Evolutionary conservation across 225 moss, liverwort and hornwort genomes (phyloP), one percentile per base, ranked within the genome.

Genomic region (Takakia lepidozioides): DNA sequence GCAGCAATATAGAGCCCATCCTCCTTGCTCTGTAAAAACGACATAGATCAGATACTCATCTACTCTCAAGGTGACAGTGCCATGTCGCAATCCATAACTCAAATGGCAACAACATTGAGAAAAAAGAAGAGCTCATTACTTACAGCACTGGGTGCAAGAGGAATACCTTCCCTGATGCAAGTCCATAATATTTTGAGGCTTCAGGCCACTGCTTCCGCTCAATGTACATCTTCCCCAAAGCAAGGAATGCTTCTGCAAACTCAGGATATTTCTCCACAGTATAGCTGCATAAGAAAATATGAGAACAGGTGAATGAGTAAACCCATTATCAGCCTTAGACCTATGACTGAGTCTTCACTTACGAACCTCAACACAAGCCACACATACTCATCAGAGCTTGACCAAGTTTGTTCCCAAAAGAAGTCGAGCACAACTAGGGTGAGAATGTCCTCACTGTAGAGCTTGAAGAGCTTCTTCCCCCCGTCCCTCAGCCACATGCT

Each of bases 391-490:
- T n/a, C n/a, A n/a, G n/a, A n/a, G n/a, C n/a, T n/a, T n/a, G n/a
- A n/a, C n/a, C n/a, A n/a, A n/a, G n/a, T n/a, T n/a, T n/a, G n/a
- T n/a, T n/a, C n/a, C n/a, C n/a, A n/a, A n/a, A n/a, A n/a, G n/a
- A n/a, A n/a, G n/a, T n/a, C n/a, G n/a, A n/a, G n/a, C n/a, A n/a
- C n/a, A n/a, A n/a, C n/a, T n/a, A n/a, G n/a, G n/a, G n/a, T n/a
- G n/a, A n/a, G n/a, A n/a, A 22, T 5, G 27, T 17, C 56, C 84
- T 72, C 52, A 92, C 92, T 88, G 68, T 62, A 93, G 60, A 14
- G 88, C 70, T 72, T 79, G 83, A n/a, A 83, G 57, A 46, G 86
- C 88, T 52, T 93, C 81, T 8, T 82, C 78, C 41, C 86, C 88
- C 41, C 79, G 83, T 46, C 70, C 81, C 56, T 79, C 42, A 6